Conservation (phyloP, 1,139 yeast genomes). For the Saccharomyces hybrid region DNA sequence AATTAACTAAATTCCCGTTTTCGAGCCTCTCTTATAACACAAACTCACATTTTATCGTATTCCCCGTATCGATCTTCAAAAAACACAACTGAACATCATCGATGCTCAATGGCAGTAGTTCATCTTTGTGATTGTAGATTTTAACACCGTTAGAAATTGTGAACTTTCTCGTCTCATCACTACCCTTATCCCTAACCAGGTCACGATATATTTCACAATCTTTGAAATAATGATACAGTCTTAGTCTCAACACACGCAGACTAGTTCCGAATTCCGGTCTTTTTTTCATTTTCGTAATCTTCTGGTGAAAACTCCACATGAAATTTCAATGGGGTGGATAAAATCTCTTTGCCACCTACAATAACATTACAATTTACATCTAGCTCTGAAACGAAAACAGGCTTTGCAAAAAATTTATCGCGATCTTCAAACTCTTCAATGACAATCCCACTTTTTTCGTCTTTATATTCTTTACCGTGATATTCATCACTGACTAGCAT, state of each 20-base stretch:
- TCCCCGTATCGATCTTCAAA: constrained; percentile 61
- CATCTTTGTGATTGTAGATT: constrained; percentile 31
- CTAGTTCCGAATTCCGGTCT: constrained; percentile 68
- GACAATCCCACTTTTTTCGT: constrained; percentile 29
- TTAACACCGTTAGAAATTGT: constrained; percentile 32
- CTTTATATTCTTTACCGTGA: constrained; percentile 29
- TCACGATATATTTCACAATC: constrained; percentile 42
- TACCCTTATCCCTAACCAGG: constrained; percentile 11
- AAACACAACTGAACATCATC: constrained; percentile 52
- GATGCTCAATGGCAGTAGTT: constrained; percentile 23
- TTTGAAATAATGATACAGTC: constrained; percentile 45
- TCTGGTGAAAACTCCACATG: constrained; percentile 77
- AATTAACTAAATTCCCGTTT: not conserved
- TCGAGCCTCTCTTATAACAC: constrained; percentile 10
- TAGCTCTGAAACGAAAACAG: constrained; percentile 71
- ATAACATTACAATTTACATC: constrained; percentile 45
- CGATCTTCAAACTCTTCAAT: constrained; percentile 46
- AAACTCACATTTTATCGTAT: constrained; percentile 43
- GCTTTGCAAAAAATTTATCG: constrained; percentile 60
- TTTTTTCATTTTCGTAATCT: constrained; percentile 47
- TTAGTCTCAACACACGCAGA: constrained; percentile 51
- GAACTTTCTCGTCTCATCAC: constrained; percentile 10
- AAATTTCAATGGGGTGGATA: constrained; percentile 43
- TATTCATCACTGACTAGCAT: constrained; percentile 30
- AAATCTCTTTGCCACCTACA: constrained; percentile 20